Conservation (phyloP, 345 rosid species). For the Leavenworthia alabamica region DNA sequence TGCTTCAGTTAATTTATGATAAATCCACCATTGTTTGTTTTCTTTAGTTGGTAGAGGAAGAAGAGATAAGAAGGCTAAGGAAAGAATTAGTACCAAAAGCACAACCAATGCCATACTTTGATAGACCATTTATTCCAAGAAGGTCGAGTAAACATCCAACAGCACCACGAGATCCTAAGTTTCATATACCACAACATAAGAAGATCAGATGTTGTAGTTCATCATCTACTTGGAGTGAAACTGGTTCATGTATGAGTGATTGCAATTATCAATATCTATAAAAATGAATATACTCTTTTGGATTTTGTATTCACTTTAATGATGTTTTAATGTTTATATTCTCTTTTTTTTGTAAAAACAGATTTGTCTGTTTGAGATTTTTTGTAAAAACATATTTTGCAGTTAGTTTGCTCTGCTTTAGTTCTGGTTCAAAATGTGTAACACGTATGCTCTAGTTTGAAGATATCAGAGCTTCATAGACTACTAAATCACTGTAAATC, state of each 20-base stretch:
- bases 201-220: constrained; percentile 66
- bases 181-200: constrained; percentile 73
- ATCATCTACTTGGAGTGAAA: constrained; percentile 32
- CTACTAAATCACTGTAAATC: too few relatives aligned
- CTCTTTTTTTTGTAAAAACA: not conserved
- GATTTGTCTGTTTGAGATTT: constrained; percentile 4
- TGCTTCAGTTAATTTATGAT: not conserved
- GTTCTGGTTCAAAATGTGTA: too few relatives aligned
- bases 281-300: not conserved
- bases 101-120: constrained; percentile 96
- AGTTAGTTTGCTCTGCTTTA: not conserved
- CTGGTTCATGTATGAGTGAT: constrained; percentile 29
- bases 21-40: not conserved
- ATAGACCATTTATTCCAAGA: constrained; percentile 87
- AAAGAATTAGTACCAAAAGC: constrained; percentile 92
- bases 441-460: too few relatives aligned
- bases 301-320: not conserved
- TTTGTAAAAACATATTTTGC: too few relatives aligned
- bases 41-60: constrained; percentile 85
- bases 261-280: constrained; percentile 21
- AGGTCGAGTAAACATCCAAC: constrained; percentile 88
- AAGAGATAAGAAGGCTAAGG: constrained; percentile 71
- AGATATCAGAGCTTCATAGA: too few relatives aligned
- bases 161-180: constrained; percentile 70
- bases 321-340: constrained; percentile 10